Percentiles rank a stretch among this genome's conserved stretches.
These are phyloP conservation scores for Asterochloris erici DNA, from an alignment of 139 green algal species.

Conservation along the genomic window DNA sequence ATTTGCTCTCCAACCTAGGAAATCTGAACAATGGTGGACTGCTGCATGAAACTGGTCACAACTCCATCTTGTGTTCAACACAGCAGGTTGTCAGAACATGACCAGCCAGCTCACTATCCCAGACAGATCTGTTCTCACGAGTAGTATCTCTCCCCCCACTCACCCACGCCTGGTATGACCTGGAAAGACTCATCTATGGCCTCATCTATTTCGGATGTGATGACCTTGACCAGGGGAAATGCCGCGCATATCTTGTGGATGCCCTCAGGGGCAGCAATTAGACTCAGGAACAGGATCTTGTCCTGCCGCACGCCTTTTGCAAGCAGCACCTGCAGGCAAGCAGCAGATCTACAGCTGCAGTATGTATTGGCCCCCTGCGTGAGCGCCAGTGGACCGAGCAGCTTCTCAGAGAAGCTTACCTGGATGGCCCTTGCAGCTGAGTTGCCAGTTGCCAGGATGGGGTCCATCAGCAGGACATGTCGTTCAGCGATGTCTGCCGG, in stretches of 20 bases:
- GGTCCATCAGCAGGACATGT: slow-evolving; percentile 94
- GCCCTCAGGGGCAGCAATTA: slow-evolving; percentile 92
- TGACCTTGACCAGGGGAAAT: slow-evolving; percentile 46
- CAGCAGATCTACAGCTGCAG: not conserved
- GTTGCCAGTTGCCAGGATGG: slow-evolving; percentile 78
- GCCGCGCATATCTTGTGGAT: slow-evolving; percentile 69
- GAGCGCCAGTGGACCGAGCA: not conserved
- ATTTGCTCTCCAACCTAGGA: too few species aligned
- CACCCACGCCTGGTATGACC: slow-evolving; percentile 66
- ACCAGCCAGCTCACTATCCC: too few species aligned
- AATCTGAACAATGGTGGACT: too few species aligned
- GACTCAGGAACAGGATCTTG: slow-evolving; percentile 89
- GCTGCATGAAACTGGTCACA: too few species aligned
- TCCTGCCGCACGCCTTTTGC: slow-evolving; percentile 80
- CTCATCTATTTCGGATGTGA: slow-evolving; percentile 95
- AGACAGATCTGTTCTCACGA: not conserved
- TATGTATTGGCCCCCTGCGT: not conserved
- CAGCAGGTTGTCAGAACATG: too few species aligned
- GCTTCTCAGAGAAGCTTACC: slow-evolving; percentile 22
- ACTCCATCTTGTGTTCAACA: too few species aligned
- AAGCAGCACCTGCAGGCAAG: slow-evolving; percentile 70
- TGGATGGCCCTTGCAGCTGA: slow-evolving; percentile 66
- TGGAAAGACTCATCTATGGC: slow-evolving; percentile 67
- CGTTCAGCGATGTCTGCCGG: slow-evolving; percentile 88
- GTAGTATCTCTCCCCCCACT: slow-evolving; percentile 13